phyloP scores from a whole-genome alignment of 306 rosid species.

The Abrus pulchellus region DNA sequence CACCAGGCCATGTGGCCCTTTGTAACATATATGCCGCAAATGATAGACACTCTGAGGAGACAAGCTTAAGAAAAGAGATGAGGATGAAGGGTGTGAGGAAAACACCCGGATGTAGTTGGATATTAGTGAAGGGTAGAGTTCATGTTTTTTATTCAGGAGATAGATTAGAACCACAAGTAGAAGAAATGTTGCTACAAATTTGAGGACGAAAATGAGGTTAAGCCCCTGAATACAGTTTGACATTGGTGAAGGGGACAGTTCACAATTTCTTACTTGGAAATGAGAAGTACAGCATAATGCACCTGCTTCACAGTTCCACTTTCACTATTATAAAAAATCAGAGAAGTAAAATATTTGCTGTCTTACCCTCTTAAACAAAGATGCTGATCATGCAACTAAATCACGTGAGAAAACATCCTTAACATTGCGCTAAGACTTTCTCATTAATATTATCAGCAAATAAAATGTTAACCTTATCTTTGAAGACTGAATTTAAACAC shows the following conservation, averaged over 20 bases:
- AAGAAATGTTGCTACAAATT: constrained; percentile 41
- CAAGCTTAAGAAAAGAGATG: constrained; percentile 73
- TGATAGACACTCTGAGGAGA: constrained; percentile 59
- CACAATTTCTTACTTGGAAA: not conserved
- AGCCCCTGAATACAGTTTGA: constrained; percentile 68
- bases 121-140: constrained; percentile 61
- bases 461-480: too few species aligned
- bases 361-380: not conserved
- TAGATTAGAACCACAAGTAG: constrained; percentile 49
- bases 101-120: constrained; percentile 86
- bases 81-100: constrained; percentile 72
- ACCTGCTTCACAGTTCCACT: too few species aligned
- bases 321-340: not conserved
- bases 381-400: not conserved
- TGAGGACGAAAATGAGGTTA: constrained; percentile 63
- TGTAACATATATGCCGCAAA: constrained; percentile 75
- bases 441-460: too few species aligned
- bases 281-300: not conserved
- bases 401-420: not conserved
- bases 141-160: constrained; percentile 64
- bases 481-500: too few species aligned
- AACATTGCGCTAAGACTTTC: not conserved
- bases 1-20: constrained; percentile 72
- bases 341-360: not conserved
- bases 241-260: constrained; percentile 52